Percentiles rank a stretch among this genome's conserved stretches.
Conservation (phyloP, 2,329 filamentous ascomycete species). For the Phaeoacremonium minimum region DNA sequence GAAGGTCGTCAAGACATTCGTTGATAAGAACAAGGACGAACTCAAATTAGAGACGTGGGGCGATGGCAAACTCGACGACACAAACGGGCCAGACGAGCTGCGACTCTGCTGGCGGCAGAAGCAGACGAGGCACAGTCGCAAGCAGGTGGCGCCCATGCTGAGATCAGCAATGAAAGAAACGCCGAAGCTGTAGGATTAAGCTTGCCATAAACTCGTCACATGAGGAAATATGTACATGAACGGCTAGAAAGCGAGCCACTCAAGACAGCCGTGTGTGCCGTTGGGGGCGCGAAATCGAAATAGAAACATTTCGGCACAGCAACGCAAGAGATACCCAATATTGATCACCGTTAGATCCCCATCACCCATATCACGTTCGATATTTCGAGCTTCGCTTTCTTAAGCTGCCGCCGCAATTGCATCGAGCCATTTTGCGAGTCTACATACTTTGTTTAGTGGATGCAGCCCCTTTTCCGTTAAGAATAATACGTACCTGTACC, state of each 20-base stretch:
- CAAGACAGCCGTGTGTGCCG: too few species aligned
- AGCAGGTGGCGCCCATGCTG: slow-evolving; percentile 65
- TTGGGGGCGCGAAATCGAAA: too few species aligned
- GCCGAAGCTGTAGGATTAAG: slow-evolving; percentile 14
- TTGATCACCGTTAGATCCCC: too few species aligned
- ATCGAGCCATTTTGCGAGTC: slow-evolving; percentile 26
- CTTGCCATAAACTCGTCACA: too few species aligned
- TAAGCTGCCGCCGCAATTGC: slow-evolving; percentile 21
- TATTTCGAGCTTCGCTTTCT: too few species aligned
- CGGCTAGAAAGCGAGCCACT: too few species aligned
- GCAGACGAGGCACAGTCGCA: slow-evolving; percentile 56
- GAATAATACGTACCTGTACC: slow-evolving; percentile 22
- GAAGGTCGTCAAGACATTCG: slow-evolving; percentile 51
- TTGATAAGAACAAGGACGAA: slow-evolving; percentile 31
- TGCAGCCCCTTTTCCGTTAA: too few species aligned
- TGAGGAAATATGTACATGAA: too few species aligned
- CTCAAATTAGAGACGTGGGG: slow-evolving; percentile 55
- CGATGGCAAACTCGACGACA: slow-evolving; percentile 39
- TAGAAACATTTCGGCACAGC: too few species aligned
- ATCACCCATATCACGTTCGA: too few species aligned
- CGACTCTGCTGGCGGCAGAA: slow-evolving; percentile 65
- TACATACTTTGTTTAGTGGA: too few species aligned
- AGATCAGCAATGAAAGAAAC: slow-evolving; percentile 46
- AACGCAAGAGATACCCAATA: too few species aligned
- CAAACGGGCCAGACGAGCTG: slow-evolving; percentile 31